Conservation (phyloP, 495 filamentous ascomycete species). For the Penicillium canariense region DNA sequence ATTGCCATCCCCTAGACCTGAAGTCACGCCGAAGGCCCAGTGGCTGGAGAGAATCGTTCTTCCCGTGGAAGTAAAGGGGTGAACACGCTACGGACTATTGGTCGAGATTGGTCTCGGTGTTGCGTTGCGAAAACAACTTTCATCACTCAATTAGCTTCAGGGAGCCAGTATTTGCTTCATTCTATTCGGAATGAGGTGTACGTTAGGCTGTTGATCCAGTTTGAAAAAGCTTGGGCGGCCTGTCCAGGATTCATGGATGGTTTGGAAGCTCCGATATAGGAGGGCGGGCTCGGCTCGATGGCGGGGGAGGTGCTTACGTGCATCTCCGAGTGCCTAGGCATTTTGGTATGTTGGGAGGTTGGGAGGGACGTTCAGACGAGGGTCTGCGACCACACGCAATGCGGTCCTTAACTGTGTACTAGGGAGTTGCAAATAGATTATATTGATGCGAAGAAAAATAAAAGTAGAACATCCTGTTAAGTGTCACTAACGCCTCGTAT, state of each 20-base stretch:
- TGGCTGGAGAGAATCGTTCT: too few species aligned
- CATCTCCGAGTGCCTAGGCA: neutral
- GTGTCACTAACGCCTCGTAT: neutral
- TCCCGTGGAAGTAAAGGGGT: too few species aligned
- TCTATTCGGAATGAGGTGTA: slow-evolving; percentile 6
- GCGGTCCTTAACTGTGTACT: neutral
- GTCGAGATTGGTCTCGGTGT: too few species aligned
- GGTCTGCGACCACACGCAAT: neutral
- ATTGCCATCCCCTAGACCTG: too few species aligned
- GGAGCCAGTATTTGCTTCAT: too few species aligned
- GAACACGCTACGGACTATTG: too few species aligned
- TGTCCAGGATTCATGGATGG: neutral
- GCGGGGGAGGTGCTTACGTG: neutral
- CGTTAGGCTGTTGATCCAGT: slow-evolving; percentile 5
- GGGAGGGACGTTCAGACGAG: neutral
- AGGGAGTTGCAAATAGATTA: neutral
- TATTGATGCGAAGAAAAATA: neutral
- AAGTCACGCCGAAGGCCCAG: too few species aligned
- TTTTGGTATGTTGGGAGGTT: neutral
- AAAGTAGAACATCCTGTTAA: neutral
- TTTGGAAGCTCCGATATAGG: slow-evolving; percentile 3
- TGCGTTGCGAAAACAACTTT: too few species aligned
- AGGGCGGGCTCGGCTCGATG: neutral
- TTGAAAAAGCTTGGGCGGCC: slow-evolving; percentile 14
- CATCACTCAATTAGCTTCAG: too few species aligned